Base-by-base conservation (phyloP, 805 yeast genomes). In the Scheffersomyces ergatensis region DNA sequence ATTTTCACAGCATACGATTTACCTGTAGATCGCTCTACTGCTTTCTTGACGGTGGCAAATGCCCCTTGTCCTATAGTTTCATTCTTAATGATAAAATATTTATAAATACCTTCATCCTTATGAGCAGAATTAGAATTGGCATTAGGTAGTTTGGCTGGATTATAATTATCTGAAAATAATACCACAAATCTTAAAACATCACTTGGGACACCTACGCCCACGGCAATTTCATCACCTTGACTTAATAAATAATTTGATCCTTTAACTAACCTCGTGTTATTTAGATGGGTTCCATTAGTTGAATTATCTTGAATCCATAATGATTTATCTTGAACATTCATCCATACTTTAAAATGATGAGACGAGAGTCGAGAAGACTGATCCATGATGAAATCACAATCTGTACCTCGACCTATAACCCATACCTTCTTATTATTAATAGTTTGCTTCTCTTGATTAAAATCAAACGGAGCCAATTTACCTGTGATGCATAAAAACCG, bases 41-140 rank as follows among this genome's bases (percentile, higher is more conserved):
- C 97, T 57, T 88, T 88, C 50, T 89, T 84, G 21, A 93, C 99
- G 1, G 90, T 85, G 5, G 98, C 98, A 74, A 92, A 92, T 8
- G 98, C 98, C n/a, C 99, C 99, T 53, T 89, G 93, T 1, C 99
- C 99, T 1, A 92, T 86, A 13, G 87, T 82, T 54, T 86, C 96
- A 57, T 84, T 87, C 44, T 83, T 78, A 16, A 92, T 79, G 12
- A 87, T 84, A 61, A 83, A 93, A 53, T 84, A 80, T 43, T 76
- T 78, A 51, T 74, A 72, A 9, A 87, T 80, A 1, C 90, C 89
- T 24, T 76, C 70, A 40, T 70, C 71, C 43, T 50, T 62, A 37
- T 42, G 44, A 46, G 43, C 75, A 53, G 56, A 49, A 39, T 44
- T 50, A 37, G 54, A 52, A 19, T 52, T 45, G 8, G 55, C 38